Percentiles rank a stretch among this genome's conserved stretches.
phyloP scores from a whole-genome alignment of 2,329 filamentous ascomycete genomes.

The Calycina marina region DNA sequence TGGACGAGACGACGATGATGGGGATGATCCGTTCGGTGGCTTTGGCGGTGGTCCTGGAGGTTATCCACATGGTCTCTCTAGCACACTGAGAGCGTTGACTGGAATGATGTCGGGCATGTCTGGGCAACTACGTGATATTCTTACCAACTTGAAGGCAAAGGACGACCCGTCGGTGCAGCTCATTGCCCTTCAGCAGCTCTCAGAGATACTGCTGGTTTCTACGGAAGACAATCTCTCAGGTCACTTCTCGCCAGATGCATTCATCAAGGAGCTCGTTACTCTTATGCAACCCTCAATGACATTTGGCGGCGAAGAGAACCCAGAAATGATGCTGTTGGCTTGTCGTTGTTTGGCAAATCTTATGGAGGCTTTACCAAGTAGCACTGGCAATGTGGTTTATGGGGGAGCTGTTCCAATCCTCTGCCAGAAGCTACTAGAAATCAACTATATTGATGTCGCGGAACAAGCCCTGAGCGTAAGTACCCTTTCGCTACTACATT shows the following conservation, averaged over 20 bases:
- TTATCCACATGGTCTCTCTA: conserved; percentile 53
- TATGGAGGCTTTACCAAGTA: conserved; percentile 90
- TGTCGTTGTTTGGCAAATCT: conserved; percentile 92
- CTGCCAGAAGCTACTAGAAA: conserved; percentile 89
- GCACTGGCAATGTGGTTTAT: conserved; percentile 91
- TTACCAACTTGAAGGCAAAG: conserved; percentile 64
- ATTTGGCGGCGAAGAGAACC: conserved; percentile 76
- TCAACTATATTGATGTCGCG: conserved; percentile 91
- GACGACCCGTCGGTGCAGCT: conserved; percentile 79
- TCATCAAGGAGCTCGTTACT: conserved; percentile 83
- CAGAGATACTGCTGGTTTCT: conserved; percentile 82
- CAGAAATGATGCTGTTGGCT: conserved; percentile 92
- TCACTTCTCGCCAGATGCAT: conserved; percentile 86
- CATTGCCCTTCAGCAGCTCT: conserved; percentile 83
- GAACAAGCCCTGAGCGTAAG: conserved; percentile 80
- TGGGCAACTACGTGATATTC: conserved; percentile 61
- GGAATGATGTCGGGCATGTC: conserved; percentile 86
- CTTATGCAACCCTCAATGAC: conserved; percentile 87
- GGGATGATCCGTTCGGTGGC: conserved; percentile 46
- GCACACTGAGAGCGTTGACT: conserved; percentile 70
- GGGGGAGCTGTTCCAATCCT: conserved; percentile 90
- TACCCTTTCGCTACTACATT: conserved; percentile 9
- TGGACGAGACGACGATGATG: conserved; percentile 39
- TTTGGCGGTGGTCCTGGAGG: conserved; percentile 53
- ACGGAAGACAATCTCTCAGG: conserved; percentile 94